Conservation (phyloP, 495 filamentous ascomycete species). For the Tuber umbilicatum region DNA sequence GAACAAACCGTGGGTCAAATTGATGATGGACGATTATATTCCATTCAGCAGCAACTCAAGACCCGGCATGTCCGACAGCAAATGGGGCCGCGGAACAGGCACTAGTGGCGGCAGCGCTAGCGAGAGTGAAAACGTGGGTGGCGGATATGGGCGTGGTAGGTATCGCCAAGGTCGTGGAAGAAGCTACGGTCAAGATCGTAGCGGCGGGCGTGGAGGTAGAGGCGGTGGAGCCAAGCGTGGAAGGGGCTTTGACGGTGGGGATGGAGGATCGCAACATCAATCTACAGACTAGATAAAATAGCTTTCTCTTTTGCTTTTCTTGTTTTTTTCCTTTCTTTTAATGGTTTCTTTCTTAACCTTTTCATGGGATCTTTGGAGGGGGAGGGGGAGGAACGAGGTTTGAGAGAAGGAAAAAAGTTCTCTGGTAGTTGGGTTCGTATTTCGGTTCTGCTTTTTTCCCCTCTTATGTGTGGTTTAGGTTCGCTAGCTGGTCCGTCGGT, state of each 20-base stretch:
- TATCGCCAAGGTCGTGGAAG: constrained; percentile 5
- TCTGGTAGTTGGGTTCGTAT: background rate
- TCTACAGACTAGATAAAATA: constrained; percentile 21
- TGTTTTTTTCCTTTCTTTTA: constrained; percentile 10
- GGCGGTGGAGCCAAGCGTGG: background rate
- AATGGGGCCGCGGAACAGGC: constrained; percentile 48
- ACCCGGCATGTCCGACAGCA: constrained; percentile 65
- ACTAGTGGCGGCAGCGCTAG: constrained; percentile 57
- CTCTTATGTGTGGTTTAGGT: background rate
- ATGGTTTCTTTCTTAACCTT: constrained; percentile 13
- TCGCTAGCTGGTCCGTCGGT: background rate
- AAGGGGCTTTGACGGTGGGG: constrained; percentile 20
- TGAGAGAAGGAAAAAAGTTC: background rate
- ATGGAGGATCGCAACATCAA: constrained; percentile 26
- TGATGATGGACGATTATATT: constrained; percentile 63
- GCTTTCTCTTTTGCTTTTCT: constrained; percentile 15
- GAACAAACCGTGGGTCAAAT: constrained; percentile 69
- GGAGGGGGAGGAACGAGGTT: constrained; percentile 7
- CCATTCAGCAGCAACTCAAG: constrained; percentile 44
- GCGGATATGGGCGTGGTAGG: constrained; percentile 13
- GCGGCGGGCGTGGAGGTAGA: constrained; percentile 13
- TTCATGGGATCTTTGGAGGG: constrained; percentile 8
- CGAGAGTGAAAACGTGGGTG: constrained; percentile 53
- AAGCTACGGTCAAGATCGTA: constrained; percentile 5
- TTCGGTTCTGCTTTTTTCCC: background rate